phyloP scores from a whole-genome alignment of 768 basidiomycete genomes.

The Xerocomellus chrysenteron region DNA sequence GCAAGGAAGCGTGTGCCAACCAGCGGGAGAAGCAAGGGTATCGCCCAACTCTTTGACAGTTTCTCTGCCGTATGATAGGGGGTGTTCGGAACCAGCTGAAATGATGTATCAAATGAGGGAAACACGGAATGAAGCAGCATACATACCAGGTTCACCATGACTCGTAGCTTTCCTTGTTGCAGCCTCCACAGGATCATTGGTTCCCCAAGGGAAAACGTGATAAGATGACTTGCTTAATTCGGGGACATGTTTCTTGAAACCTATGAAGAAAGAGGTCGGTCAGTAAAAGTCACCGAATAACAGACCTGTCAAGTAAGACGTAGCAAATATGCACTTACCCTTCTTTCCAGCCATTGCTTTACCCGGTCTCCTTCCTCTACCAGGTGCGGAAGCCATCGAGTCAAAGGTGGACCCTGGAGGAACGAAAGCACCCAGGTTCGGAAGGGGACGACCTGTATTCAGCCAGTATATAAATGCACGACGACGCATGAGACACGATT shows the following conservation, averaged over 20 bases:
- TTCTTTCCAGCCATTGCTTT: conserved; percentile 17
- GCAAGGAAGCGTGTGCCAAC: conserved; percentile 88
- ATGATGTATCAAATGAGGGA: not conserved
- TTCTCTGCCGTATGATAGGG: conserved; percentile 26
- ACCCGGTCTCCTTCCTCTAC: conserved; percentile 8
- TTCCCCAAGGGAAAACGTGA: conserved; percentile 75
- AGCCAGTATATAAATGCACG: not conserved
- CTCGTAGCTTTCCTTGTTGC: conserved; percentile 15
- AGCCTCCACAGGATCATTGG: conserved; percentile 79
- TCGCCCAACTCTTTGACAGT: conserved; percentile 71
- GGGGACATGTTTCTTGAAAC: conserved; percentile 10
- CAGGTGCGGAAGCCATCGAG: conserved; percentile 11
- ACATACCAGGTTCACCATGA: conserved; percentile 19
- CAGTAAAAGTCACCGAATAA: not conserved
- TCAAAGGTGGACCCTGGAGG: conserved; percentile 19
- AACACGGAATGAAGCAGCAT: not conserved
- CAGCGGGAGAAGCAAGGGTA: conserved; percentile 74
- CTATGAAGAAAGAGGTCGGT: not conserved
- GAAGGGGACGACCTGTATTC: conserved; percentile 17
- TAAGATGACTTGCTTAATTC: conserved; percentile 46
- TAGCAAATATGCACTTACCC: not conserved
- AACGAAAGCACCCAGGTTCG: conserved; percentile 28
- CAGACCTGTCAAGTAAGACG: not conserved
- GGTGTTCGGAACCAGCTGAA: not conserved
- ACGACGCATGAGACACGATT: not conserved